Conservation (phyloP, 78 protist species). For the Guillardia theta region DNA sequence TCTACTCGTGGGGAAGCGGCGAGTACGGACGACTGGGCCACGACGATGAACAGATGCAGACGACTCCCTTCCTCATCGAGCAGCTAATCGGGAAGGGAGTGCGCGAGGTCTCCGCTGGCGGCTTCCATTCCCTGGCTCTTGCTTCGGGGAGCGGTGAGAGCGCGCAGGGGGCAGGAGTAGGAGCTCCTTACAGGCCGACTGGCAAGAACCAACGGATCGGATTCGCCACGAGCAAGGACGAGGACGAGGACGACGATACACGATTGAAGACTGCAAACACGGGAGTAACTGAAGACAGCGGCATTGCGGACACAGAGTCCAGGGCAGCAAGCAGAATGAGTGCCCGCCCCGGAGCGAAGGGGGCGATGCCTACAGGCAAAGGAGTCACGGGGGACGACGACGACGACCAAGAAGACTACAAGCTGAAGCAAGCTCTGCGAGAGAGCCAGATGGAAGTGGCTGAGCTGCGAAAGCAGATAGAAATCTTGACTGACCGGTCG, state of each 20-base stretch:
- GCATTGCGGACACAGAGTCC: background rate
- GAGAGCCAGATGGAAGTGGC: slow-evolving; percentile 46
- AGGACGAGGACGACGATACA: background rate
- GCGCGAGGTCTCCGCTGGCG: background rate
- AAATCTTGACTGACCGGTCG: background rate
- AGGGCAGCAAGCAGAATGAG: background rate
- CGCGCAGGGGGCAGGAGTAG: background rate
- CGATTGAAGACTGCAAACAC: background rate
- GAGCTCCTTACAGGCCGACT: background rate
- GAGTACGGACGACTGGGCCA: slow-evolving; percentile 47
- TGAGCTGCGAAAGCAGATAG: slow-evolving; percentile 6
- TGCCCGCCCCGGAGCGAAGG: background rate
- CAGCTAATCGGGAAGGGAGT: background rate
- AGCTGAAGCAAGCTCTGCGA: slow-evolving; percentile 17
- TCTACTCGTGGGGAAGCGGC: slow-evolving; percentile 19
- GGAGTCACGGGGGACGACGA: background rate
- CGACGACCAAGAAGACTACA: slow-evolving; percentile 39
- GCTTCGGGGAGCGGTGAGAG: background rate
- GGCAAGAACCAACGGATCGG: background rate
- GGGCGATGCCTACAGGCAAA: background rate
- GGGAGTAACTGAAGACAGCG: background rate
- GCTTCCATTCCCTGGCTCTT: slow-evolving; percentile 15
- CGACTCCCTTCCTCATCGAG: slow-evolving; percentile 6
- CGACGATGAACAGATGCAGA: slow-evolving; percentile 29
- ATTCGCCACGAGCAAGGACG: background rate